Base-by-base conservation (phyloP, 1,284 basidiomycete species). In the Pseudozyma sp. region DNA sequence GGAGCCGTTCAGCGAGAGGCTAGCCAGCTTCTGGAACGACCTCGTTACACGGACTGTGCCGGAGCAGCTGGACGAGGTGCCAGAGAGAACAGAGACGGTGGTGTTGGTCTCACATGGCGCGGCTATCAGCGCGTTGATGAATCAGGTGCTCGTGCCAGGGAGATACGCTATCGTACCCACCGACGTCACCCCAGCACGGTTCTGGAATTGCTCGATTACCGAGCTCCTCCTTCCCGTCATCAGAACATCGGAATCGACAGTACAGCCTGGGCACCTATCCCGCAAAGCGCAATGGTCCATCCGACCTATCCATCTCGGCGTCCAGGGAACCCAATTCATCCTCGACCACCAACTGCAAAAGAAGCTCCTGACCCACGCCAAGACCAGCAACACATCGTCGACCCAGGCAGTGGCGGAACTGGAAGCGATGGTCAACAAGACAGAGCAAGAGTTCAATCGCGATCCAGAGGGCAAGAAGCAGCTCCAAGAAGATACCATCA, bases 191-290 rank as follows among this genome's bases (percentile, higher is more conserved):
- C 80, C 76, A 1, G 65, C 67, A 24, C 55, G 82, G 0, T 75
- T 83, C 49, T 82, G 80, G 80, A 84, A 84, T 49, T 84, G 82
- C 58, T 77, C 72, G 40, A 75, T 84, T 52, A 78, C 80, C 10
- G 82, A 84, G 51, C 64, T 82, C 3, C 48, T 69, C 53, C 40
- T 67, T 7, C 77, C 74, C 9, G 52, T 60, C 48, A 57, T 68
- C 24, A 24, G 24, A 13, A 66, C 60, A n/a, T 52, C 53, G 10
- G 8, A 52, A 9, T 16, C 57, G n/a, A 19, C 30, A 7, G n/a
- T 45, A 1, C 19, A 44, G 0, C 33, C 72, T 3, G 72, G 72
- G 17, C 33, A 62, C 33, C 40, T 55, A 7, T 42, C 54, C 0
- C 34, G 65, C 1, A 64, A 68, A 35, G 7, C 10, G 5, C 6